These are phyloP conservation scores for Plasmodium vinckei DNA, from an alignment of 169 alveolate genomes.

Conservation along the genomic window DNA sequence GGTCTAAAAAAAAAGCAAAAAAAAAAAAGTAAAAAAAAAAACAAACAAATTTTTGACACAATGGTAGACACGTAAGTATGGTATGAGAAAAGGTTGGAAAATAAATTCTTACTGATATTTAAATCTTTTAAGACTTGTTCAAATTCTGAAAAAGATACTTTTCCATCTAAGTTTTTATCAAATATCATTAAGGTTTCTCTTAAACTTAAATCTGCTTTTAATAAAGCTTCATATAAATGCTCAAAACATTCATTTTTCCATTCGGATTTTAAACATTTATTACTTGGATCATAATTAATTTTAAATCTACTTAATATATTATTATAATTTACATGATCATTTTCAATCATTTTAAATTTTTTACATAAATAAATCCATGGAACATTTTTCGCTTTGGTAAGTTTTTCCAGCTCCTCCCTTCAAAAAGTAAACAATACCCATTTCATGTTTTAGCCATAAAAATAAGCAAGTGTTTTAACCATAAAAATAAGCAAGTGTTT, in stretches of 20 bases:
- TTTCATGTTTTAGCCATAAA: background rate
- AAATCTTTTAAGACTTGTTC: constrained; percentile 87
- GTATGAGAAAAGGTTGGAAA: background rate
- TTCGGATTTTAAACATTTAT: constrained; percentile 23
- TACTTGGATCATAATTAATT: constrained; percentile 39
- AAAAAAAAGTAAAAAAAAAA: background rate
- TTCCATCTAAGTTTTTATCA: constrained; percentile 89
- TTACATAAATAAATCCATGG: constrained; percentile 80
- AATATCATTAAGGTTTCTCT: constrained; percentile 87
- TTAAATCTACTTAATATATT: constrained; percentile 80
- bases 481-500: no score
- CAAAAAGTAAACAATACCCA: background rate
- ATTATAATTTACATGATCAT: constrained; percentile 81
- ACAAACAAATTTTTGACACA: background rate
- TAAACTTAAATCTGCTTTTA: constrained; percentile 86
- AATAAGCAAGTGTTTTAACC: no score
- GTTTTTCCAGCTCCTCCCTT: constrained; percentile 53
- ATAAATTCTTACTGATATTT: constrained; percentile 70
- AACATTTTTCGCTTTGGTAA: constrained; percentile 48
- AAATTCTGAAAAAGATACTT: constrained; percentile 87
- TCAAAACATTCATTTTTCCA: constrained; percentile 69
- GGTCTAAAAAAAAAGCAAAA: constrained; percentile 62
- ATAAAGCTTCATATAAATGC: constrained; percentile 85
- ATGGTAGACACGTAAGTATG: background rate
- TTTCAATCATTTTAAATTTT: constrained; percentile 79